These are phyloP conservation scores for Sutorius eximius DNA, from an alignment of 1,284 basidiomycete species.

Conservation along the genomic window DNA sequence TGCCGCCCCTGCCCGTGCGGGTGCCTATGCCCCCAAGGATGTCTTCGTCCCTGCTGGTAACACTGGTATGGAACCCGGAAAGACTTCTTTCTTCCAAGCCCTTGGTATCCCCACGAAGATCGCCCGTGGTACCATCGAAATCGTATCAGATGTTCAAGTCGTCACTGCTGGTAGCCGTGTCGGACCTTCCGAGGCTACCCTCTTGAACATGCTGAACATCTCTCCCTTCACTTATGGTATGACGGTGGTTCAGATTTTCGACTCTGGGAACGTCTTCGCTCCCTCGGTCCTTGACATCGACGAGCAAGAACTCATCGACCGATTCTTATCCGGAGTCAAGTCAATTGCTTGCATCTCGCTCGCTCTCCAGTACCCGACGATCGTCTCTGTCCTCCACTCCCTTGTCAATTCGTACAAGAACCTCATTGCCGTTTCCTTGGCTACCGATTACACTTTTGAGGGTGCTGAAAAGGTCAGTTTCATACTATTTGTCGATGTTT, in stretches of 20 bases:
- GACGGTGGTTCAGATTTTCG: slow-evolving; percentile 93
- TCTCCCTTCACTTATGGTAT: slow-evolving; percentile 99
- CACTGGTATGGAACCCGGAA: slow-evolving; percentile 99
- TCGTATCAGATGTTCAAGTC: slow-evolving; percentile 96
- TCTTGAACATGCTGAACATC: slow-evolving; percentile 99
- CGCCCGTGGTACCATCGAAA: slow-evolving; percentile 99
- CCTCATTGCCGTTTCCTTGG: slow-evolving; percentile 86
- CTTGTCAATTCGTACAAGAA: slow-evolving; percentile 99
- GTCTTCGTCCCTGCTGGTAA: slow-evolving; percentile 93
- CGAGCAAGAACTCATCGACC: slow-evolving; percentile 87
- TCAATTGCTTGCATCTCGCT: slow-evolving; percentile 95
- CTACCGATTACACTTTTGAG: slow-evolving; percentile 95
- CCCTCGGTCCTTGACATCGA: slow-evolving; percentile 93
- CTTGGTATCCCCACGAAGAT: slow-evolving; percentile 99
- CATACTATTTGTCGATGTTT: neutral
- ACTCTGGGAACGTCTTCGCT: slow-evolving; percentile 88
- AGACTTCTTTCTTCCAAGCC: slow-evolving; percentile 99
- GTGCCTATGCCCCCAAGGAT: slow-evolving; percentile 91
- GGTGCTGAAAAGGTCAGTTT: slow-evolving; percentile 83
- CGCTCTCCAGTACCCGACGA: slow-evolving; percentile 93
- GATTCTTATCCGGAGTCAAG: slow-evolving; percentile 92
- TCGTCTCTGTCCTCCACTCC: slow-evolving; percentile 91
- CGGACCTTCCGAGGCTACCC: slow-evolving; percentile 94
- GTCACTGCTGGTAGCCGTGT: slow-evolving; percentile 91
- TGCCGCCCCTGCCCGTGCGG: slow-evolving; percentile 96